Base-by-base conservation (phyloP, 768 basidiomycete species). In the Russula sp. region DNA sequence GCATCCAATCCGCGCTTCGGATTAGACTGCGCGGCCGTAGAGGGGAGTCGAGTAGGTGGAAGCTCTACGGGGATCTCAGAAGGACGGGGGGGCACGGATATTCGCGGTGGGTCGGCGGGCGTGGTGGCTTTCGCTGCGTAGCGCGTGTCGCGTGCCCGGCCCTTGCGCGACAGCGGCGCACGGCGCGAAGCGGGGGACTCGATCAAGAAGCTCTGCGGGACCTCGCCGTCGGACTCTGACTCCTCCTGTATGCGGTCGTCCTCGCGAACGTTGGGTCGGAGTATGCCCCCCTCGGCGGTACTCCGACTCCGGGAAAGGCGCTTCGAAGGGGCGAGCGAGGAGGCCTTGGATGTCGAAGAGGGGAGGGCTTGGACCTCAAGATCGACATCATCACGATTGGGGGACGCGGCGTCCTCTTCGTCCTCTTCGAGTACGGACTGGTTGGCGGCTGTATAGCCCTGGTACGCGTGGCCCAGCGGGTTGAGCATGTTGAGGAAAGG, bases 401-500 rank as follows among this genome's bases (percentile, higher is more conserved):
- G 49, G 6, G 48, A 78, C n/a, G 65, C 70, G 59, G 79, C 78
- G 61, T 77, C 75, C 59, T 83, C 84, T 45, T 87, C 85, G 41
- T 88, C 87, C 70, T 92, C 90, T 67, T 91, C 86, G 18, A 81
- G 73, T 3, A 87, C 75, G 34, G 83, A 86, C 70, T 88, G 87
- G 69, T 79, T 84, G 36, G 88, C 87, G 65, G 84, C 87, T 18
- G 78, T 77, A 71, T 93, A 93, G 7, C 89, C 90, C 64, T 85
- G 84, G 70, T 91, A 84, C 36, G 79, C 74, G 65, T 83, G 81
- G 64, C 82, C 83, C 79, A 89, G 86, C 41, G 90, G 88, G 71
- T 92, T 93, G 39, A 93, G 77, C 81, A 89, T 83, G 73, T 83
- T 84, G 68, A 92, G 83, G 69, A 93, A 90, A 1, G 89, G 86